phyloP scores from a whole-genome alignment of 176 grass and related monocot species.

The Oryza meridionalis region DNA sequence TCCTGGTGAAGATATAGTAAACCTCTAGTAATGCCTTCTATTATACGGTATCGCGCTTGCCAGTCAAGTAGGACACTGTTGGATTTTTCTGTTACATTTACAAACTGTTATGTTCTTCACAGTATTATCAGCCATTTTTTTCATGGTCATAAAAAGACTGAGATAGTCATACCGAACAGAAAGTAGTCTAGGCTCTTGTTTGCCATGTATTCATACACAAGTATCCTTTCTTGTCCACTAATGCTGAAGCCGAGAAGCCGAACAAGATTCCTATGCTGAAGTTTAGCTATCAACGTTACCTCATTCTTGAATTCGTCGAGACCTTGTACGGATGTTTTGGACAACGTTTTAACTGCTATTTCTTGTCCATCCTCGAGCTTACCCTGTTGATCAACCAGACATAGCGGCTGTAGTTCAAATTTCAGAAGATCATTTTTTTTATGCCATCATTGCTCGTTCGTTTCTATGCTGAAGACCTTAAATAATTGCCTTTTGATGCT shows the following conservation, averaged over 20 bases:
- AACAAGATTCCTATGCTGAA: constrained; percentile 79
- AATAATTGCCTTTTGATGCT: neutral
- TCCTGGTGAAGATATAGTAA: constrained; percentile 84
- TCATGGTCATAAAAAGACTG: constrained; percentile 13
- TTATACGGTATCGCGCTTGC: constrained; percentile 68
- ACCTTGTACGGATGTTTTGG: constrained; percentile 62
- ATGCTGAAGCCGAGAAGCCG: constrained; percentile 69
- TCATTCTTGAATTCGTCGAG: constrained; percentile 81
- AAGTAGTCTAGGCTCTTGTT: constrained; percentile 80
- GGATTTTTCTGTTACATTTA: constrained; percentile 49
- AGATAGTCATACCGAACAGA: constrained; percentile 54
- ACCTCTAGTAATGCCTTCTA: constrained; percentile 69
- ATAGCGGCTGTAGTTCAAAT: neutral
- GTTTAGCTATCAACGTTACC: constrained; percentile 61
- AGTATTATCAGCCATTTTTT: constrained; percentile 4
- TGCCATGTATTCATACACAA: constrained; percentile 75
- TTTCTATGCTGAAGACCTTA: neutral
- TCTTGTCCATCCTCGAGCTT: constrained; percentile 65
- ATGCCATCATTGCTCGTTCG: neutral
- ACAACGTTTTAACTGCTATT: constrained; percentile 83
- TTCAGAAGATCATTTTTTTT: neutral
- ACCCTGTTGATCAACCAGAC: constrained; percentile 52
- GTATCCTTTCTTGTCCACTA: constrained; percentile 65
- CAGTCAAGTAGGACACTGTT: constrained; percentile 55
- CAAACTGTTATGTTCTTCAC: constrained; percentile 27